Evolutionary conservation across 108 stramenopile species (phyloP), one percentile per base, ranked within the genome.

Genomic region (Fistulifera pelliculosa): DNA sequence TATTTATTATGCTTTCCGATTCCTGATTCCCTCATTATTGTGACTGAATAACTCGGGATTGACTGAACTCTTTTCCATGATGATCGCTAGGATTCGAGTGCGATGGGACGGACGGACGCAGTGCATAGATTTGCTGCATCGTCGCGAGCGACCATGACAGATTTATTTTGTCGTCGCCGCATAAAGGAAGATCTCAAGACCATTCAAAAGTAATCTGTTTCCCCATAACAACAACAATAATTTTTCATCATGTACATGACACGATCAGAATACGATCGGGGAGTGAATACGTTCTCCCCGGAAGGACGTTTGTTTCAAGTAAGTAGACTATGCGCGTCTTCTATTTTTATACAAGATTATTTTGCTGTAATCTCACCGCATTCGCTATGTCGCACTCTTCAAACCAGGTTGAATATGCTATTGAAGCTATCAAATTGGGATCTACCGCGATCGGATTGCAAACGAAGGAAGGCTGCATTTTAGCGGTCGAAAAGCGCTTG

Each of bases 221-320:
- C n/a, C n/a, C n/a, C n/a, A 41, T 24, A 21, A 21, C 47, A 48
- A 16, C n/a, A 10, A 10, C 10, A 6, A 35, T 35, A 35, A 6
- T 35, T 8, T 6, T 8, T 6, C 23, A 66, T 23, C n/a, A 96
- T 96, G 96, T 94, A 93, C 63, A 74, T 91, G 49, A 94, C 93
- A 39, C 80, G 94, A 45, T 87, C 85, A 54, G 99, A 98, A 79
- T 99, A 99, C 63, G 99, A 99, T 67, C 83, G 99, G 22, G 99
- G 99, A 31, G 99, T 99, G 18, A 97, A 97, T 74, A 99, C 99
- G 19, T 99, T 99, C 71, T 93, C 90, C 49, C 99, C 99, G 27
- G 97, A 99, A 72, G 99, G 99, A 41, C 95, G 99, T 47, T 79
- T 99, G 41, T 99, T 97, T 73, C 96, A 99, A 68, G 74, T 76